A percentile compares a stretch with the other conserved stretches of the same genome.
phyloP scores from a whole-genome alignment of 2,329 filamentous ascomycete species.

The Colletotrichum plurivorum region DNA sequence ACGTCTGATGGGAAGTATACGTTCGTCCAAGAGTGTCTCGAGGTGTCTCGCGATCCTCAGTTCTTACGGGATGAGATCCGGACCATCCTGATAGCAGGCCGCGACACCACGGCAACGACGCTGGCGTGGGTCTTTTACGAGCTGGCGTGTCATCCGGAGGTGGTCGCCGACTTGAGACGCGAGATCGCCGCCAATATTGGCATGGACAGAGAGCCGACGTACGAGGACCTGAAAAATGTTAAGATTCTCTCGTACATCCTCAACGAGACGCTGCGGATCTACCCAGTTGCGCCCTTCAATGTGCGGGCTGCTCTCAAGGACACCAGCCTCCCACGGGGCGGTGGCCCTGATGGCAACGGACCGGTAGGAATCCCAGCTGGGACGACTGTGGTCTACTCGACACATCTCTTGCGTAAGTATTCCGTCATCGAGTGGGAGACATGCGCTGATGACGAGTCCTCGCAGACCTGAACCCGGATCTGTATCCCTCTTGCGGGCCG shows the following conservation, averaged over 20 bases:
- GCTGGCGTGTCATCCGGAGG: slow-evolving; percentile 54
- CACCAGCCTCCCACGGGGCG: slow-evolving; percentile 77
- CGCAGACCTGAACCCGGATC: background rate
- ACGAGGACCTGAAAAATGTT: slow-evolving; percentile 65
- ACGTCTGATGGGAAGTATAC: slow-evolving; percentile 67
- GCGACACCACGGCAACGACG: slow-evolving; percentile 68
- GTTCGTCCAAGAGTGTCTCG: slow-evolving; percentile 81
- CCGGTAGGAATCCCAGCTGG: slow-evolving; percentile 60
- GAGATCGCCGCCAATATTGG: slow-evolving; percentile 65
- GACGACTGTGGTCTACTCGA: slow-evolving; percentile 11
- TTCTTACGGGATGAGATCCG: slow-evolving; percentile 84
- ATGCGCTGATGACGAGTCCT: slow-evolving; percentile 48
- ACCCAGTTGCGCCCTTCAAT: slow-evolving; percentile 85
- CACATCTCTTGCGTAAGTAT: slow-evolving; percentile 6
- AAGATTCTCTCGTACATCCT: slow-evolving; percentile 81
- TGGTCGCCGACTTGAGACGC: slow-evolving; percentile 58
- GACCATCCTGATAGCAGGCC: slow-evolving; percentile 73
- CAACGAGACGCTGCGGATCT: slow-evolving; percentile 83
- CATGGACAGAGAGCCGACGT: slow-evolving; percentile 41
- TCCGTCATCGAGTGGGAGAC: background rate
- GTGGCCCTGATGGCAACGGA: slow-evolving; percentile 63
- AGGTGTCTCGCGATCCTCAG: slow-evolving; percentile 73
- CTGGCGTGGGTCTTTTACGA: slow-evolving; percentile 62
- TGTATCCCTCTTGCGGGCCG: slow-evolving; percentile 45
- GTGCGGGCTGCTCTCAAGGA: slow-evolving; percentile 79